These are phyloP conservation scores for Salix viminalis DNA, from an alignment of 345 rosid species.

Conservation along the genomic window DNA sequence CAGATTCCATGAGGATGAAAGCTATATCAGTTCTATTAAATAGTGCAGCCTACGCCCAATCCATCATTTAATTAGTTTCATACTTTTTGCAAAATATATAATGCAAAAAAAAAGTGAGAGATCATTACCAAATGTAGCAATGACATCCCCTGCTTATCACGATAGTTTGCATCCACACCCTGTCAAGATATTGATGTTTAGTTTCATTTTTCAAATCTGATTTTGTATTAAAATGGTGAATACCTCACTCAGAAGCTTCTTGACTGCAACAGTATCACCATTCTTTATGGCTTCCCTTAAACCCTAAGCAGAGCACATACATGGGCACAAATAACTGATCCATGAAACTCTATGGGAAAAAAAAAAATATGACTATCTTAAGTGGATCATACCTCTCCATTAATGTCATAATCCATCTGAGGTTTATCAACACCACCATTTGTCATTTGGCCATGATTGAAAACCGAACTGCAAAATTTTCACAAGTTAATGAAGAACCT, in stretches of 20 bases:
- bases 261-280: constrained; percentile 69
- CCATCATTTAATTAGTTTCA: constrained; percentile 17
- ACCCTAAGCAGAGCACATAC: constrained; percentile 44
- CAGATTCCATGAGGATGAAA: constrained; percentile 69
- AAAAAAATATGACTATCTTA: neutral
- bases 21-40: constrained; percentile 81
- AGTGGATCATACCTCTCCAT: constrained; percentile 65
- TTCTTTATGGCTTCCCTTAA: constrained; percentile 94
- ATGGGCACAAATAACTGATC: neutral
- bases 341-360: neutral
- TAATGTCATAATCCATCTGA: constrained; percentile 69
- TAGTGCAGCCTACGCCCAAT: constrained; percentile 56
- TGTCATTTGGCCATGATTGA: constrained; percentile 49
- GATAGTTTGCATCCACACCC: constrained; percentile 92
- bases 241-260: constrained; percentile 82
- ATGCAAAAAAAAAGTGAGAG: constrained; percentile 9
- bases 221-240: constrained; percentile 7
- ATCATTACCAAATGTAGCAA: constrained; percentile 73
- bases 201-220: neutral
- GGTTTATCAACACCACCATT: constrained; percentile 38
- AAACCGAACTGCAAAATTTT: constrained; percentile 46
- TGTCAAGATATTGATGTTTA: constrained; percentile 31
- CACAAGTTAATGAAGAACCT: constrained; percentile 7
- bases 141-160: constrained; percentile 84
- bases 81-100: neutral